These are phyloP conservation scores for Artemisia argyi DNA, from an alignment of 129 eudicot species.

Conservation along the genomic window DNA sequence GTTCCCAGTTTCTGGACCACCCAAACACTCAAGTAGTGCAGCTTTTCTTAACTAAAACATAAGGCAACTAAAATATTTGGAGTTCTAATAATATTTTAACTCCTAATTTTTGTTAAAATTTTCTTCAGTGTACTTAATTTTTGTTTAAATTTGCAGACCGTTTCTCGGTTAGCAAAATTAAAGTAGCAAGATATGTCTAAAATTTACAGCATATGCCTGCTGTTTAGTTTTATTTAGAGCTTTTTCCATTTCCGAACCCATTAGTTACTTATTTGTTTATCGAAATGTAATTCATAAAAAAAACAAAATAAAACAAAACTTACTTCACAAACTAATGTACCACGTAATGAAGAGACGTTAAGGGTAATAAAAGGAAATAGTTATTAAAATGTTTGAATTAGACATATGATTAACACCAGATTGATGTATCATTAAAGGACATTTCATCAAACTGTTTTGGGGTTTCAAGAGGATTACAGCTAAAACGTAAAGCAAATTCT, in stretches of 20 bases:
- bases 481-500: slow-evolving; percentile 2
- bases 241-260: background rate
- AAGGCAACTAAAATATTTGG: background rate
- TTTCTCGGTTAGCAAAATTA: slow-evolving; percentile 6
- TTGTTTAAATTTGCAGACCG: background rate
- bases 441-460: slow-evolving; percentile 12
- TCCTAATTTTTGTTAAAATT: background rate
- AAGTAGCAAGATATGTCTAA: background rate
- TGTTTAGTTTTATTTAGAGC: background rate
- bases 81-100: background rate
- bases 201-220: background rate
- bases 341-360: background rate
- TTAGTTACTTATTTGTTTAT: background rate
- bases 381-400: background rate
- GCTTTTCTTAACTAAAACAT: slow-evolving; percentile 8
- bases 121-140: background rate
- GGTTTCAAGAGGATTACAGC: background rate
- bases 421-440: background rate
- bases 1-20: slow-evolving; percentile 27
- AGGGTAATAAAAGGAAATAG: background rate
- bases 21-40: slow-evolving; percentile 17
- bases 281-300: background rate
- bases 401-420: background rate
- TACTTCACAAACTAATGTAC: too few relatives aligned
- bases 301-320: too few relatives aligned